Evolutionary conservation across 768 basidiomycete species (phyloP).

Genomic region (Erythrobasidium yunnanense): DNA sequence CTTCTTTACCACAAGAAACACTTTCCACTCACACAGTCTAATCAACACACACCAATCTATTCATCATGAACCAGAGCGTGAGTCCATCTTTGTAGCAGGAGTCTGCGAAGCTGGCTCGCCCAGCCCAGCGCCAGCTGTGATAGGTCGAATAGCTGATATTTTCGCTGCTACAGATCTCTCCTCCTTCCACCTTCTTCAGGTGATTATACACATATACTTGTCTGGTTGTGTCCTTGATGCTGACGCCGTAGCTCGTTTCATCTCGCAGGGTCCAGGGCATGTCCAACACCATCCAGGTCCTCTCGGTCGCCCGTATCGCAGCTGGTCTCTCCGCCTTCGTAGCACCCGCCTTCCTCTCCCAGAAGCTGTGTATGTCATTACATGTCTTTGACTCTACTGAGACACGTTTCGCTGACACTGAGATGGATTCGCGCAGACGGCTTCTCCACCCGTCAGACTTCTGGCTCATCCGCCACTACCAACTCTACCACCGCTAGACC

Average conservation of each 20-base stretch:
- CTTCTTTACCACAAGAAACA: background rate
- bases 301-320: slow-evolving; percentile 13
- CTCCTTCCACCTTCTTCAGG: slow-evolving; percentile 24
- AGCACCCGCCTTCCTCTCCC: slow-evolving; percentile 19
- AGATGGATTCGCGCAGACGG: background rate
- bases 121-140: background rate
- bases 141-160: background rate
- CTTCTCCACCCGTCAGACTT: slow-evolving; percentile 16
- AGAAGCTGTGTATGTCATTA: slow-evolving; percentile 12
- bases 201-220: too few species aligned
- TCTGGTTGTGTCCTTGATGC: too few species aligned
- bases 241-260: too few species aligned
- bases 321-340: slow-evolving; percentile 23
- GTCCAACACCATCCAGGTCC: slow-evolving; percentile 17
- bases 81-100: background rate
- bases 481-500: slow-evolving; percentile 23
- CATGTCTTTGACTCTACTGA: background rate
- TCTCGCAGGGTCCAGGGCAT: slow-evolving; percentile 8
- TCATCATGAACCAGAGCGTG: background rate
- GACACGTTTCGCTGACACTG: background rate
- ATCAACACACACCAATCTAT: background rate
- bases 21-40: background rate
- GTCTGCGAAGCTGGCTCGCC: too few species aligned
- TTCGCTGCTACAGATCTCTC: background rate
- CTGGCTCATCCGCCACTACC: background rate